These are phyloP conservation scores for Circinella minor DNA, from an alignment of 371 early-diverging fungal species.

Conservation along the genomic window DNA sequence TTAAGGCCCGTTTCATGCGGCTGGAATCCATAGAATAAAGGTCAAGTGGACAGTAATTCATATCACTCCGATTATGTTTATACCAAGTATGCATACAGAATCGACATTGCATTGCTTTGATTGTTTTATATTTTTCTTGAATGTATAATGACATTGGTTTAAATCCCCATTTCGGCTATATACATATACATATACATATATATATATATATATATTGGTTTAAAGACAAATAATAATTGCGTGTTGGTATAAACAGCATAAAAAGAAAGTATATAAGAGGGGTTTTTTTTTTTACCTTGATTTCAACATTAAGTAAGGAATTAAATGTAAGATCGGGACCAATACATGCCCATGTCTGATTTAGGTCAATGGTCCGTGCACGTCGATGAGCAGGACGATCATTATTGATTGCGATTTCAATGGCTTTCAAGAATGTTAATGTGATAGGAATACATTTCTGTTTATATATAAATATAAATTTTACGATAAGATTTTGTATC, in stretches of 20 bases:
- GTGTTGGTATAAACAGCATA: not conserved
- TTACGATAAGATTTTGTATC: no score
- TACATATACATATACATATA: conserved; percentile 15
- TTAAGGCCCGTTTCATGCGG: conserved; percentile 39
- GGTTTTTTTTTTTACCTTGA: conserved; percentile 39
- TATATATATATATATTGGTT: not conserved
- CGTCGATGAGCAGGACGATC: conserved; percentile 25
- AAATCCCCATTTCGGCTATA: conserved; percentile 70
- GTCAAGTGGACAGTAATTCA: conserved; percentile 62
- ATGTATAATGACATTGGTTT: conserved; percentile 41
- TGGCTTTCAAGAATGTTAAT: conserved; percentile 24
- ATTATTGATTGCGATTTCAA: conserved; percentile 25
- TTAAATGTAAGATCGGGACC: conserved; percentile 37
- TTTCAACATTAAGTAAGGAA: conserved; percentile 35
- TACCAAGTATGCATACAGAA: conserved; percentile 64
- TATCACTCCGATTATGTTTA: conserved; percentile 17
- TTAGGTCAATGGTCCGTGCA: conserved; percentile 22
- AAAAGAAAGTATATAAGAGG: no score
- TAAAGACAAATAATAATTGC: not conserved
- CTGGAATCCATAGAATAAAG: conserved; percentile 43
- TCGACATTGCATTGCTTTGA: conserved; percentile 52
- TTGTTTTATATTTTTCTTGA: conserved; percentile 10
- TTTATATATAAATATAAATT: not conserved
- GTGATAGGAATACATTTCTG: conserved; percentile 32
- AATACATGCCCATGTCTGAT: conserved; percentile 30